phyloP scores from a whole-genome alignment of 2,329 filamentous ascomycete species.

The Penicillium janthinellum region DNA sequence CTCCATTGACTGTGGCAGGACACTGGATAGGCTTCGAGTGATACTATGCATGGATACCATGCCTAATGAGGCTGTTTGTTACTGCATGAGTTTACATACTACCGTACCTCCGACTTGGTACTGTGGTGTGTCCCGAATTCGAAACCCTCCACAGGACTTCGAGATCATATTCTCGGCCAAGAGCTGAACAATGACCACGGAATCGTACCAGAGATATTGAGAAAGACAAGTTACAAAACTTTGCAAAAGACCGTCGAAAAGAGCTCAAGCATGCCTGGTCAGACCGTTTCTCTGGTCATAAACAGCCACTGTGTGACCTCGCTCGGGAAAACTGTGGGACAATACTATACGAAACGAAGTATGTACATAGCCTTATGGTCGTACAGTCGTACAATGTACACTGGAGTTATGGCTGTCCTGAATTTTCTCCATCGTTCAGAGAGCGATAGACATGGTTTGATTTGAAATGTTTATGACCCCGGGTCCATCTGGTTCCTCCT shows the following conservation, averaged over 20 bases:
- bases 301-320: background rate
- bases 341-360: background rate
- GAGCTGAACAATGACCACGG: too few relatives aligned
- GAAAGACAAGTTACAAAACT: too few relatives aligned
- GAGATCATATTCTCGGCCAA: too few relatives aligned
- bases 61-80: background rate
- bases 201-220: too few relatives aligned
- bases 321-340: background rate
- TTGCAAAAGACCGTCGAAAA: too few relatives aligned
- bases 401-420: too few relatives aligned
- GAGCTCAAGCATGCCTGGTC: too few relatives aligned
- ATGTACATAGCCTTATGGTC: background rate
- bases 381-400: background rate
- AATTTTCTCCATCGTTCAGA: background rate
- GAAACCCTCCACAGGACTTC: too few relatives aligned
- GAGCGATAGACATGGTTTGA: background rate
- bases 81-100: background rate
- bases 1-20: background rate
- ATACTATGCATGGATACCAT: background rate
- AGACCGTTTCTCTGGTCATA: too few relatives aligned
- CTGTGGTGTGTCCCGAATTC: too few relatives aligned
- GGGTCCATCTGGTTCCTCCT: background rate
- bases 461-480: background rate
- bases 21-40: background rate
- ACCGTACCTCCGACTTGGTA: background rate